Conservation (phyloP, 1,139 yeast species). For the Ogataea hybrid region DNA sequence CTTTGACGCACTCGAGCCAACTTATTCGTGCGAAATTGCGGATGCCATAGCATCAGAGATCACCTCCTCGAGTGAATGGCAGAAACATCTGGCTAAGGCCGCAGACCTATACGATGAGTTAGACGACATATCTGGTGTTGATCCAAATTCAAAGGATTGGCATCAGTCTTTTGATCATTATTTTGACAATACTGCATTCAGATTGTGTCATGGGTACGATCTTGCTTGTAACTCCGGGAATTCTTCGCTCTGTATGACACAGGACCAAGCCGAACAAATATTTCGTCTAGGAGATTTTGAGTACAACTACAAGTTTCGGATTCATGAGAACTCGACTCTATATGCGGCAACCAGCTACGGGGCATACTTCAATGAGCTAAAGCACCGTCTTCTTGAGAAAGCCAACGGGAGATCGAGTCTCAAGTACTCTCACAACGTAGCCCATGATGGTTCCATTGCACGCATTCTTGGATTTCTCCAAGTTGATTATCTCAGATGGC, state of each 20-base stretch:
- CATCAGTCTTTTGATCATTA: conserved; percentile 37
- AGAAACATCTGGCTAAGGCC: conserved; percentile 32
- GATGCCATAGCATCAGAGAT: conserved; percentile 26
- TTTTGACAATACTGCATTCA: conserved; percentile 38
- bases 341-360: conserved; percentile 35
- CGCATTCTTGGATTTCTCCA: conserved; percentile 37
- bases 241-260: conserved; percentile 26
- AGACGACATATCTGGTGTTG: conserved; percentile 29
- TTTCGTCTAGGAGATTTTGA: conserved; percentile 39
- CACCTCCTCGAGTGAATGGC: conserved; percentile 33
- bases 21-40: conserved; percentile 33
- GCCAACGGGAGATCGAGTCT: conserved; percentile 27
- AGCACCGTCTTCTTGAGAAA: conserved; percentile 29
- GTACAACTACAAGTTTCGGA: conserved; percentile 33
- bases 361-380: conserved; percentile 36
- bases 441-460: conserved; percentile 41
- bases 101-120: conserved; percentile 21
- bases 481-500: conserved; percentile 38
- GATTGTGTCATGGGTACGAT: conserved; percentile 35
- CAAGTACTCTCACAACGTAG: conserved; percentile 38
- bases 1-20: conserved; percentile 36
- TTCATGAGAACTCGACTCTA: conserved; percentile 33
- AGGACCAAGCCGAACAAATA: conserved; percentile 34
- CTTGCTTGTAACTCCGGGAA: conserved; percentile 31
- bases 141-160: conserved; percentile 27